Evolutionary conservation across 2,329 filamentous ascomycete genomes (phyloP).

Genomic region (Nannizzia gypsea): DNA sequence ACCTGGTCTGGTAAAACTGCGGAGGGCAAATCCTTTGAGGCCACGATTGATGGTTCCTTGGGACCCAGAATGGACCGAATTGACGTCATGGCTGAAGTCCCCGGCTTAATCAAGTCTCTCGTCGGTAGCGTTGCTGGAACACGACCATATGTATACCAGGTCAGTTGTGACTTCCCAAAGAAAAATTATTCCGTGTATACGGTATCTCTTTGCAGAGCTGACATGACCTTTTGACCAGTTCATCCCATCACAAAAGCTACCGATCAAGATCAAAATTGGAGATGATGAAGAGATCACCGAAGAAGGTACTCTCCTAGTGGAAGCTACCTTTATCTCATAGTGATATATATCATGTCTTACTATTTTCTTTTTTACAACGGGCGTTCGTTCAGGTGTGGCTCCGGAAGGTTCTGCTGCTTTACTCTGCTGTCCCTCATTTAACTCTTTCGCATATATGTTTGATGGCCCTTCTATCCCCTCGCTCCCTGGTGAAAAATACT

Average conservation of each 20-base stretch:
- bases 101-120: slow-evolving; percentile 88
- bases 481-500: not conserved
- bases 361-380: slow-evolving; percentile 9
- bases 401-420: not conserved
- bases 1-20: slow-evolving; percentile 67
- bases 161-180: slow-evolving; percentile 30
- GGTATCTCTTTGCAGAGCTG: not conserved
- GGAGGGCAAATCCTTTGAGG: slow-evolving; percentile 62
- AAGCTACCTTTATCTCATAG: slow-evolving; percentile 90
- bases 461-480: not conserved
- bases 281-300: slow-evolving; percentile 63
- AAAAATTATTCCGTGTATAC: not conserved
- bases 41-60: slow-evolving; percentile 56
- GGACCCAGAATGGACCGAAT: slow-evolving; percentile 65
- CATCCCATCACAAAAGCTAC: slow-evolving; percentile 51
- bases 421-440: not conserved
- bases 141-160: slow-evolving; percentile 96
- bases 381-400: slow-evolving; percentile 13
- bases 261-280: slow-evolving; percentile 73
- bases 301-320: slow-evolving; percentile 66
- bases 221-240: slow-evolving; percentile 45
- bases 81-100: slow-evolving; percentile 94
- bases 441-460: not conserved
- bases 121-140: slow-evolving; percentile 80
- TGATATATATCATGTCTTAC: slow-evolving; percentile 1